Evolutionary conservation across 2,329 filamentous ascomycete genomes (phyloP).

Genomic region (Claviceps africana): DNA sequence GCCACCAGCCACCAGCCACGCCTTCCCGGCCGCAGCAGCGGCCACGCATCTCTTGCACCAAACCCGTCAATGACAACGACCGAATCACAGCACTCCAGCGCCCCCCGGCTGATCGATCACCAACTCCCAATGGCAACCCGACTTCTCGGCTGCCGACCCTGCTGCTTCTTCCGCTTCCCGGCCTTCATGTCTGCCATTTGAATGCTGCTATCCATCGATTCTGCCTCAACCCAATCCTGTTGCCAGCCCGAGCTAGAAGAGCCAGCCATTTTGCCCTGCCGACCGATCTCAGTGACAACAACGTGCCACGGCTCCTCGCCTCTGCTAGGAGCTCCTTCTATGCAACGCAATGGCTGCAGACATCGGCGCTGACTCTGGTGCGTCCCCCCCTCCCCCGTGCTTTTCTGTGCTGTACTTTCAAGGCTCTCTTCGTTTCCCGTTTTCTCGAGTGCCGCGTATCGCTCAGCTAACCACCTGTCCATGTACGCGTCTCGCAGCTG

Average conservation of each 20-base stretch:
- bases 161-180: neutral
- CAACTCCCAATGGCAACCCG: neutral
- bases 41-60: neutral
- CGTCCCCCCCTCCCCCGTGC: too few species aligned
- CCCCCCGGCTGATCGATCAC: neutral
- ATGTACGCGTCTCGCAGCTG: constrained; percentile 22
- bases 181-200: neutral
- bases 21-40: neutral
- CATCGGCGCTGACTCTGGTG: constrained; percentile 13
- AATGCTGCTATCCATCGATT: neutral
- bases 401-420: too few species aligned
- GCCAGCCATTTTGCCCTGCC: neutral
- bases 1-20: neutral
- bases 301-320: neutral
- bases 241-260: neutral
- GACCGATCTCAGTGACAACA: neutral
- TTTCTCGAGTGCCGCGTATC: neutral
- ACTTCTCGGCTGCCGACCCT: neutral
- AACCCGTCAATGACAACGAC: constrained; percentile 4
- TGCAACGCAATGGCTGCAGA: constrained; percentile 13
- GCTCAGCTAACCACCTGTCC: constrained; percentile 8
- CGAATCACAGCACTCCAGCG: constrained; percentile 6
- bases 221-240: neutral
- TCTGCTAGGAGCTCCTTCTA: neutral
- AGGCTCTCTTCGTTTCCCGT: too few species aligned